Base-by-base conservation (phyloP, 2,329 filamentous ascomycete species). In the Diaporthe eres region DNA sequence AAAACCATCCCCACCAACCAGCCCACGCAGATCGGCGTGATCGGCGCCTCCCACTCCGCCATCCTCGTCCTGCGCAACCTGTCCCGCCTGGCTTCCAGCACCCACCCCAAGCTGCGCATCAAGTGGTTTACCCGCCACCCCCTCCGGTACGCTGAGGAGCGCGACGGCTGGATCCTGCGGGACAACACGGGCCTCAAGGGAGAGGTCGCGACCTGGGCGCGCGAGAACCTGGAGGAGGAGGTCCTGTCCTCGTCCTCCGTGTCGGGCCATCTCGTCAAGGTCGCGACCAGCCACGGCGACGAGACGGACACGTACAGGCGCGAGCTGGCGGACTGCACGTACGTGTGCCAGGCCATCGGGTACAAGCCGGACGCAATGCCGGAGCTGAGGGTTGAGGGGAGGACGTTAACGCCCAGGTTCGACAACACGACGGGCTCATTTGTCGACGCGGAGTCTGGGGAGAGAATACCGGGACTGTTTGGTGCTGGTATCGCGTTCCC, bases 121-220 rank as follows among this genome's bases (percentile, higher is more conserved):
- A 90, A 89, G 79, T 93, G 91, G 91, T 92, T 93, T 82, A 91
- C 85, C 42, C 86, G 91, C n/a, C 88, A 91, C 78, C 82, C 86
- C 1, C 85, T 93, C 13, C 88, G 89, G 34, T 93, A 93, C 77
- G 91, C 91, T 22, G 88, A 90, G 79, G 90, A 88, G 80, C 90
- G 86, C 82, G 90, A 91, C 77, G 90, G 89, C 75, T 92, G 91
- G 90, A 92, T 92, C 76, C 82, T 91, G 37, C 87, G 89, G 72
- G 91, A 93, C 80, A 93, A 92, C 82, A 93, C 91, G 0, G 91
- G 91, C 4, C 85, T 93, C 39, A 93, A 93, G 81, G 91, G 91
- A 28, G 84, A 87, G 51, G 90, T 90, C 0, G 91, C 91, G 0
- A 84, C 86, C 7, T 93, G 91, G 85, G 91, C 91, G 1, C 87